Percentiles rank a stretch among this genome's conserved stretches.
Evolutionary conservation across 1,284 basidiomycete genomes (phyloP).

Genomic region (Naganishia albida): DNA sequence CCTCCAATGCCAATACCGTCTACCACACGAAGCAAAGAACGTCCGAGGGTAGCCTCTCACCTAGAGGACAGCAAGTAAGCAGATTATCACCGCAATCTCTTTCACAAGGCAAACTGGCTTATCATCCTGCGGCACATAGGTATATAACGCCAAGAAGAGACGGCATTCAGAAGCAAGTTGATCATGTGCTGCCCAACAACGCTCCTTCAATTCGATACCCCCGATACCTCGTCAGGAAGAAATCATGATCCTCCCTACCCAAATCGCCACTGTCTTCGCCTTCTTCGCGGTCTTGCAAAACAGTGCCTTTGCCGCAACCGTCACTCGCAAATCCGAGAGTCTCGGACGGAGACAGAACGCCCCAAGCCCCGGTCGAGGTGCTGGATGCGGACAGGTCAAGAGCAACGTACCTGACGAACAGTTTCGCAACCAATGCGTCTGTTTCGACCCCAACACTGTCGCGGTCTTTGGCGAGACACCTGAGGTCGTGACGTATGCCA

Average conservation of each 20-base stretch:
- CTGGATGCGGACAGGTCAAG: not conserved
- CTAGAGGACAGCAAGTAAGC: too few relatives aligned
- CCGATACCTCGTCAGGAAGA: not conserved
- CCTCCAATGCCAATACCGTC: too few relatives aligned
- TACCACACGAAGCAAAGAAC: too few relatives aligned
- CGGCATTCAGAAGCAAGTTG: too few relatives aligned
- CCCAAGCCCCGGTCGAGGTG: not conserved
- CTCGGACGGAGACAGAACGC: not conserved
- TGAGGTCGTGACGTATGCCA: not conserved
- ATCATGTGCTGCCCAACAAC: too few relatives aligned
- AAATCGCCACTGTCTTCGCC: not conserved
- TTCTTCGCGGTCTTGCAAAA: not conserved
- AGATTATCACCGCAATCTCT: too few relatives aligned
- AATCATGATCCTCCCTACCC: not conserved
- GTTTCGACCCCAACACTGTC: not conserved
- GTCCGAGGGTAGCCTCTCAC: too few relatives aligned
- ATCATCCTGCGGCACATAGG: too few relatives aligned
- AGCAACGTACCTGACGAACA: not conserved
- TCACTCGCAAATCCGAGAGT: not conserved
- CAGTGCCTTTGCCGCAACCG: not conserved
- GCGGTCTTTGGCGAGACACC: slow-evolving; percentile 2
- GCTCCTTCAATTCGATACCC: not conserved
- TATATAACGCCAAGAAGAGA: too few relatives aligned
- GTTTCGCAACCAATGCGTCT: not conserved
- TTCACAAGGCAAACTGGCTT: too few relatives aligned